A percentile compares a stretch with the other conserved stretches of the same genome.
Conservation (phyloP, 2,329 filamentous ascomycete species). For the Colletotrichum lentis region DNA sequence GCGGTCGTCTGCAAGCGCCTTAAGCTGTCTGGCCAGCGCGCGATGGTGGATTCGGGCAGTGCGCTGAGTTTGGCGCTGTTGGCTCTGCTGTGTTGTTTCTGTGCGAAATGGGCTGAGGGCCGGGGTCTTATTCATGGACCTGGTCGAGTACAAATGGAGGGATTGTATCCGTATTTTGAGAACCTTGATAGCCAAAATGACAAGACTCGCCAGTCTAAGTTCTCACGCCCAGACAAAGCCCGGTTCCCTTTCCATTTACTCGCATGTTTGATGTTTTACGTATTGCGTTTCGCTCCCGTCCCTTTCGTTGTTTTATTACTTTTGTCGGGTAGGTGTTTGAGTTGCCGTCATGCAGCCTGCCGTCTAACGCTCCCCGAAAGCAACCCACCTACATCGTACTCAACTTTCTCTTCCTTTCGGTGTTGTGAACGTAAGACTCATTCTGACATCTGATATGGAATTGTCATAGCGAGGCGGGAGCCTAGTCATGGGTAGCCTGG, state of each 20-base stretch:
- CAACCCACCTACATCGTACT: slow-evolving; percentile 3
- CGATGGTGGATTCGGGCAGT: slow-evolving; percentile 23
- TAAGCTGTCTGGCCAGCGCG: slow-evolving; percentile 31
- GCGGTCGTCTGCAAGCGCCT: slow-evolving; percentile 10
- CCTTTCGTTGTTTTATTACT: neutral
- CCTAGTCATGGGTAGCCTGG: neutral
- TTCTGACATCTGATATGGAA: neutral
- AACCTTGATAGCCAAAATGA: slow-evolving; percentile 9
- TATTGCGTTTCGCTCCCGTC: neutral
- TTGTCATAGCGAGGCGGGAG: neutral
- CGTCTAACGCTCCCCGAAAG: slow-evolving; percentile 24
- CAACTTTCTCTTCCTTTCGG: neutral
- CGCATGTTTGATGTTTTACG: slow-evolving; percentile 8
- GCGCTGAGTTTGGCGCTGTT: slow-evolving; percentile 19
- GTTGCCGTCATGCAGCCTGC: slow-evolving; percentile 22
- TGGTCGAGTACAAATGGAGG: slow-evolving; percentile 7
- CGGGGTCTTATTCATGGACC: slow-evolving; percentile 20
- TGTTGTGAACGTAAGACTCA: slow-evolving; percentile 12
- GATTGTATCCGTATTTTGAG: neutral
- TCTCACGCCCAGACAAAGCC: slow-evolving; percentile 33
- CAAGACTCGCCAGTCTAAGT: slow-evolving; percentile 13
- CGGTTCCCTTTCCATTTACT: slow-evolving; percentile 26
- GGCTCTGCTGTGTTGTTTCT: slow-evolving; percentile 33
- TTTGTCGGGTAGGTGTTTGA: neutral
- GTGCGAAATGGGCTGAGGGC: slow-evolving; percentile 10